Evolutionary conservation across 2,329 filamentous ascomycete species (phyloP).

Genomic region (Aspergillus neoniger): DNA sequence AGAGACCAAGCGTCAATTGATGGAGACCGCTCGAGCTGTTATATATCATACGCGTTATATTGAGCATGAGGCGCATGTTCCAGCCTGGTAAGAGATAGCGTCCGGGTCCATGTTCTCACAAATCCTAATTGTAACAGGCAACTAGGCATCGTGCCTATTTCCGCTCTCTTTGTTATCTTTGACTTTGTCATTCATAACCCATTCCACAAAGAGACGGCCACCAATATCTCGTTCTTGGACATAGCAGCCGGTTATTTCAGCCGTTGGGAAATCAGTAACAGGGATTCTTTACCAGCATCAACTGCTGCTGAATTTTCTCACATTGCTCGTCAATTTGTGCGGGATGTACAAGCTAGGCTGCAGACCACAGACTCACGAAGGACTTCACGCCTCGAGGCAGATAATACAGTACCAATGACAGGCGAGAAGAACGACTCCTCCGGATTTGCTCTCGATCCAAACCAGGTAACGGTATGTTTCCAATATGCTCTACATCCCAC

Average conservation of each 20-base stretch:
- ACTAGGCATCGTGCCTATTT: constrained; percentile 40
- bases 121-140: constrained; percentile 21
- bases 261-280: constrained; percentile 42
- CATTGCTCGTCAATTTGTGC: constrained; percentile 47
- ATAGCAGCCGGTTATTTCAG: constrained; percentile 49
- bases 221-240: constrained; percentile 45
- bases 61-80: constrained; percentile 27
- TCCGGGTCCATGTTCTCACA: neutral
- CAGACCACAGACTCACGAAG: neutral
- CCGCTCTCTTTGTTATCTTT: constrained; percentile 45
- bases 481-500: no score
- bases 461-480: no score
- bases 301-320: constrained; percentile 45
- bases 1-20: neutral
- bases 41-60: neutral
- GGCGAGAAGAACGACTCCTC: no score
- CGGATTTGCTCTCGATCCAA: no score
- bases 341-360: neutral
- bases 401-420: neutral
- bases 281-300: constrained; percentile 39
- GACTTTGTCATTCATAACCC: constrained; percentile 46
- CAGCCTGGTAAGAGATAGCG: constrained; percentile 35
- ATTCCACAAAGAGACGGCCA: constrained; percentile 35
- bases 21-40: neutral
- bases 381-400: neutral